These are phyloP conservation scores for Chlamydomonas reinhardtii DNA, from an alignment of 163 green algal species.

Conservation along the genomic window DNA sequence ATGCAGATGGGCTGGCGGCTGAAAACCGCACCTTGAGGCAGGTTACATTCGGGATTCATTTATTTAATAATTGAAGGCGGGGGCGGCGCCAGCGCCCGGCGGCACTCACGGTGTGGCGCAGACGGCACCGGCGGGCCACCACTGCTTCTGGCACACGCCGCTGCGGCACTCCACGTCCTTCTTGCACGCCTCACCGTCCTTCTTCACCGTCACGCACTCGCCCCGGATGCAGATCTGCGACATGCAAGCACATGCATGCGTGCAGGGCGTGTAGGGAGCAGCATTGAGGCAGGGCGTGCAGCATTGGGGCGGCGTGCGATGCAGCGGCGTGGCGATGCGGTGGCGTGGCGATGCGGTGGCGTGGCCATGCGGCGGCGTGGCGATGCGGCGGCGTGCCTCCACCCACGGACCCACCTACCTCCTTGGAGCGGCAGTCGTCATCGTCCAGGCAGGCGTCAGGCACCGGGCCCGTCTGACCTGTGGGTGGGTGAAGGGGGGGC, in stretches of 20 bases:
- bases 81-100: too few relatives aligned
- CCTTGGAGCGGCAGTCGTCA: constrained; percentile 13
- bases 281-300: too few relatives aligned
- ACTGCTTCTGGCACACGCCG: constrained; percentile 35
- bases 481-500: too few relatives aligned
- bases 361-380: not conserved
- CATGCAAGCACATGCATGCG: too few relatives aligned
- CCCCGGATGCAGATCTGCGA: constrained; percentile 22
- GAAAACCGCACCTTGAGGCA: too few relatives aligned
- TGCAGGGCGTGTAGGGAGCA: too few relatives aligned
- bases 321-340: too few relatives aligned
- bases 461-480: not conserved
- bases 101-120: constrained; percentile 39
- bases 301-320: too few relatives aligned
- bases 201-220: constrained; percentile 16
- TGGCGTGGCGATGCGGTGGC: not conserved
- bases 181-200: constrained; percentile 29
- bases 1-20: too few relatives aligned
- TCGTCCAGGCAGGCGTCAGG: constrained; percentile 23
- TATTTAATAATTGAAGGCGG: too few relatives aligned
- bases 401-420: not conserved
- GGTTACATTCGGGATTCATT: too few relatives aligned
- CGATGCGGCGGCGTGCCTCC: too few relatives aligned
- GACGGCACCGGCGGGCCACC: constrained; percentile 29
- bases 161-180: constrained; percentile 26